Conservation (phyloP, 2,329 filamentous ascomycete genomes). For the Fusarium avenaceum region DNA sequence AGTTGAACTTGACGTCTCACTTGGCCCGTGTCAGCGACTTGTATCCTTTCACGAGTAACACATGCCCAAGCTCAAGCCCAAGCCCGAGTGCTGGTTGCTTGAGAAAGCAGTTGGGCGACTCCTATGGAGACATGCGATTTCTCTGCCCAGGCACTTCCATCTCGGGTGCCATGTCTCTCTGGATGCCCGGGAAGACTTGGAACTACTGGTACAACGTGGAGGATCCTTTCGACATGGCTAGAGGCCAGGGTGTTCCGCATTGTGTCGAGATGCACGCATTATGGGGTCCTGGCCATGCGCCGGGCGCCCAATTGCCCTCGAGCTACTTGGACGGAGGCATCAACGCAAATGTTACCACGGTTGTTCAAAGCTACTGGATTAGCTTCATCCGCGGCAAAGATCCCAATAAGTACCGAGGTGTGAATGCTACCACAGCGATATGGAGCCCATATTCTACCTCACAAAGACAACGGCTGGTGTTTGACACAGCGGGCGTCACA, state of each 20-base stretch:
- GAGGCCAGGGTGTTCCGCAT: conserved; percentile 67
- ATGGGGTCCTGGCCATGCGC: conserved; percentile 71
- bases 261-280: conserved; percentile 75
- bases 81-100: conserved; percentile 35
- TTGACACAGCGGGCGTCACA: conserved; percentile 56
- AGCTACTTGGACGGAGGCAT: conserved; percentile 65
- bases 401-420: conserved; percentile 66
- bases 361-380: conserved; percentile 79
- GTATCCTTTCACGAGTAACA: conserved; percentile 53
- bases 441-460: conserved; percentile 57
- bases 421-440: conserved; percentile 47
- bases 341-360: conserved; percentile 69
- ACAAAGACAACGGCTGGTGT: conserved; percentile 53
- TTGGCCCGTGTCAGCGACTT: conserved; percentile 50
- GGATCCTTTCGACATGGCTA: conserved; percentile 63
- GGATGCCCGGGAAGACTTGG: conserved; percentile 63
- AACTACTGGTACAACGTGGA: conserved; percentile 79
- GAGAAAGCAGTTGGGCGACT: conserved; percentile 54
- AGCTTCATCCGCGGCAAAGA: conserved; percentile 77
- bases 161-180: conserved; percentile 47
- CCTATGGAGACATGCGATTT: conserved; percentile 53
- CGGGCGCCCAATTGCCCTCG: conserved; percentile 56
- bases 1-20: conserved; percentile 48
- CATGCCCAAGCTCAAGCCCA: too few species aligned
- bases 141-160: conserved; percentile 54